Evolutionary conservation across 768 basidiomycete species (phyloP).

Genomic region (Auriculariales sp.): DNA sequence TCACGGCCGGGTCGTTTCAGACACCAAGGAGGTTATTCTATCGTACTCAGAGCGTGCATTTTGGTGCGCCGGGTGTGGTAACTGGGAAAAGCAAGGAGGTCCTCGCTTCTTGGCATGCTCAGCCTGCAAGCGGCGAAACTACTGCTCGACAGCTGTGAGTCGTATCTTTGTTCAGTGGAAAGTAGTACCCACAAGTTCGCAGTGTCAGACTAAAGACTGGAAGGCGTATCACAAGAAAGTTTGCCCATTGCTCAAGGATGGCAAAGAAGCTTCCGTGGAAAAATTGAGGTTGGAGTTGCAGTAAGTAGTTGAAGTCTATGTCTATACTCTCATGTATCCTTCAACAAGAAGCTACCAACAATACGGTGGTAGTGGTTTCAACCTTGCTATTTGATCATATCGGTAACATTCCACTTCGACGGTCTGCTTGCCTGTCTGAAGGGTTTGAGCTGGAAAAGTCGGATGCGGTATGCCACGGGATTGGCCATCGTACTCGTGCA

Average conservation of each 20-base stretch:
- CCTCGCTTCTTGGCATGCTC: neutral
- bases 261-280: neutral
- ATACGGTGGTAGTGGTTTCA: too few relatives aligned
- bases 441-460: too few relatives aligned
- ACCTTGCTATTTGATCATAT: too few relatives aligned
- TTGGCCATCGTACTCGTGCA: too few relatives aligned
- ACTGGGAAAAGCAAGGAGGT: neutral
- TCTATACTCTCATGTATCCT: too few relatives aligned
- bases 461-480: too few relatives aligned
- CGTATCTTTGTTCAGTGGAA: neutral
- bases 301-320: too few relatives aligned
- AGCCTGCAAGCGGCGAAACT: neutral
- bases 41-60: neutral
- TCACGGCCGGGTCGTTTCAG: neutral
- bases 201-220: neutral
- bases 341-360: too few relatives aligned
- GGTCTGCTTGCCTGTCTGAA: too few relatives aligned
- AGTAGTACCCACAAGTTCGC: too few relatives aligned
- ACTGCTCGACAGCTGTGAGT: neutral
- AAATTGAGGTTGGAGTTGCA: neutral
- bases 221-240: neutral
- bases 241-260: neutral
- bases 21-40: neutral
- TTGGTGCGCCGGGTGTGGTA: neutral
- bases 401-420: too few relatives aligned